These are phyloP conservation scores for Podospora anserina DNA, from an alignment of 495 filamentous ascomycete species.

Conservation along the genomic window DNA sequence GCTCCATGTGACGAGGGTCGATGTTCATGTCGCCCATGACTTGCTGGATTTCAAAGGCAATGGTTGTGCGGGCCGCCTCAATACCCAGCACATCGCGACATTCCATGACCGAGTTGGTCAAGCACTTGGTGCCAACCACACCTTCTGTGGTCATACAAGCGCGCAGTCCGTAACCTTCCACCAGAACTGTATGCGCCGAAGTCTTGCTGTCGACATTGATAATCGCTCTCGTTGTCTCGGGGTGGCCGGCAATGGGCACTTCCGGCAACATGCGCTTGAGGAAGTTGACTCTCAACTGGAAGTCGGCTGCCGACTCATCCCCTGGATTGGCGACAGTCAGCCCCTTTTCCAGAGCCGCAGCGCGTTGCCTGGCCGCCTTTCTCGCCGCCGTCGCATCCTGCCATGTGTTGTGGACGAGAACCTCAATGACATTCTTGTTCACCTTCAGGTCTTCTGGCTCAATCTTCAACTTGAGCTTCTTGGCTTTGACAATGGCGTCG, in stretches of 20 bases:
- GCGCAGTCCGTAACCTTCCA: constrained; percentile 89
- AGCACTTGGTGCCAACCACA: constrained; percentile 67
- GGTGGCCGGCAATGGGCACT: constrained; percentile 81
- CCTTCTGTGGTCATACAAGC: constrained; percentile 90
- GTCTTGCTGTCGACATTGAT: constrained; percentile 63
- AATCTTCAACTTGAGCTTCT: constrained; percentile 71
- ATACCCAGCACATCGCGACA: constrained; percentile 90
- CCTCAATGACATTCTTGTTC: constrained; percentile 48
- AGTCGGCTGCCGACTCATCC: constrained; percentile 57
- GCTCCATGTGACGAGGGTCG: constrained; percentile 96
- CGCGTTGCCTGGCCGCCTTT: constrained; percentile 53
- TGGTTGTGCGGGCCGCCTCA: constrained; percentile 84
- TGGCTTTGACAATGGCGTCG: constrained; percentile 66
- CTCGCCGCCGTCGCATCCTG: constrained; percentile 40
- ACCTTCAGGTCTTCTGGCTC: constrained; percentile 39
- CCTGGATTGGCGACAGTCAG: constrained; percentile 22
- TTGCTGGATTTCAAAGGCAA: constrained; percentile 70
- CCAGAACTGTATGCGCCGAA: constrained; percentile 66
- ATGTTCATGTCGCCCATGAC: constrained; percentile 95
- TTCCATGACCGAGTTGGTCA: constrained; percentile 89
- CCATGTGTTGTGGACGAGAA: constrained; percentile 53
- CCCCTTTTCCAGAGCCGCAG: constrained; percentile 35
- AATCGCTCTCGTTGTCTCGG: constrained; percentile 80
- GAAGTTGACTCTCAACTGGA: constrained; percentile 76
- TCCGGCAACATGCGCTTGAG: constrained; percentile 76